These are phyloP conservation scores for Striga asiatica DNA, from an alignment of 257 asterid species.

Conservation along the genomic window DNA sequence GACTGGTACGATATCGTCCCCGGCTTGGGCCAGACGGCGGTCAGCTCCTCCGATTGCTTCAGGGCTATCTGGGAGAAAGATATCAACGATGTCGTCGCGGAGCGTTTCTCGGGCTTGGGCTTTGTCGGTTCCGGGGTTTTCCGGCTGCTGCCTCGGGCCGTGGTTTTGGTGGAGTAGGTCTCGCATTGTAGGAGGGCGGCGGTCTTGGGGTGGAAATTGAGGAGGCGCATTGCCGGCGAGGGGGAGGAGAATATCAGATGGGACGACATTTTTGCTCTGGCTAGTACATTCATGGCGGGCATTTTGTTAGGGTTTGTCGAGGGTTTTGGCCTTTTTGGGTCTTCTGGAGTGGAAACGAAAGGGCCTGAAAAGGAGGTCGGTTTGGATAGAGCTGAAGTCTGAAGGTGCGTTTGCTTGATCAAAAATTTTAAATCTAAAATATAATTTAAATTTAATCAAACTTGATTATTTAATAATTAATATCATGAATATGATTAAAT, in stretches of 20 bases:
- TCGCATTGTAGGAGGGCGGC: constrained; percentile 22
- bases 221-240: constrained; percentile 17
- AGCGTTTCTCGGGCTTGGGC: constrained; percentile 19
- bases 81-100: constrained; percentile 15
- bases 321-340: not conserved
- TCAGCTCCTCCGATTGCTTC: constrained; percentile 18
- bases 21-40: constrained; percentile 53
- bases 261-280: constrained; percentile 26
- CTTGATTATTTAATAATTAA: too few species aligned
- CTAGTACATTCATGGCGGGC: constrained; percentile 45
- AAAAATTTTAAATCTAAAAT: too few species aligned
- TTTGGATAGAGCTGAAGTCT: too few species aligned
- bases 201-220: constrained; percentile 17
- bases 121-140: constrained; percentile 12
- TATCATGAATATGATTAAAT: too few species aligned
- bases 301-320: not conserved
- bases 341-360: not conserved
- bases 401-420: too few species aligned
- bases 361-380: too few species aligned
- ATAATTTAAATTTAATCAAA: too few species aligned
- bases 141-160: not conserved
- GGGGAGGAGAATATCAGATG: constrained; percentile 16
- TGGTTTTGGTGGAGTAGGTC: constrained; percentile 26
- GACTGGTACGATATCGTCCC: constrained; percentile 57
- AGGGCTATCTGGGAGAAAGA: constrained; percentile 20